Conservation (phyloP, 495 filamentous ascomycete genomes). For the Penicillium argentinense region DNA sequence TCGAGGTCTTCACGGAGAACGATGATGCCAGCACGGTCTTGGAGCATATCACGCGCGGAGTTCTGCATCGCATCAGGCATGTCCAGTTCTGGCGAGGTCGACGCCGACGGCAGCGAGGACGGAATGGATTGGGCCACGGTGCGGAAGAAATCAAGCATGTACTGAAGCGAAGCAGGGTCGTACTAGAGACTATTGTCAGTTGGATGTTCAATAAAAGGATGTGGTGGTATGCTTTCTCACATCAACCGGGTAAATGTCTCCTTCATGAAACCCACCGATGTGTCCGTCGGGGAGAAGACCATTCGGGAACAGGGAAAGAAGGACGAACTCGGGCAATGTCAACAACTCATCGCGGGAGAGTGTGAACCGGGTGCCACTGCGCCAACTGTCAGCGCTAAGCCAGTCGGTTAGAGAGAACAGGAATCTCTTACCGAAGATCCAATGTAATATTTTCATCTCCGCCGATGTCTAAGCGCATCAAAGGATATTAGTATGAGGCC, state of each 20-base stretch:
- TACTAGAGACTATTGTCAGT: conserved; percentile 73
- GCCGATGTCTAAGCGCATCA: conserved; percentile 61
- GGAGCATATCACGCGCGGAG: conserved; percentile 73
- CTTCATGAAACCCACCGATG: conserved; percentile 88
- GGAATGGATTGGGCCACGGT: conserved; percentile 93
- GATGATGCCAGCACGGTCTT: conserved; percentile 94
- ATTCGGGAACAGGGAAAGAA: conserved; percentile 98
- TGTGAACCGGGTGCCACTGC: conserved; percentile 86
- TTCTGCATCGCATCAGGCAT: conserved; percentile 67
- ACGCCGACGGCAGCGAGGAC: conserved; percentile 60
- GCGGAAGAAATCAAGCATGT: conserved; percentile 99
- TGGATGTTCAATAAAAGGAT: no score
- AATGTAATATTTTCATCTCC: conserved; percentile 95
- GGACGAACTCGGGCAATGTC: conserved; percentile 93
- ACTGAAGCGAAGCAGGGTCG: conserved; percentile 91
- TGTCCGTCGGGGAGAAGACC: conserved; percentile 96
- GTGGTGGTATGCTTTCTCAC: no score
- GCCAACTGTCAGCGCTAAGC: conserved; percentile 11
- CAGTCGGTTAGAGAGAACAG: background rate
- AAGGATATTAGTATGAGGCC: background rate
- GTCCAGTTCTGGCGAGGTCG: conserved; percentile 59
- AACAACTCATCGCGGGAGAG: conserved; percentile 93
- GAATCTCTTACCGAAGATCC: conserved; percentile 75
- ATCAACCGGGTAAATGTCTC: conserved; percentile 95
- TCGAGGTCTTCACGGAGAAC: conserved; percentile 95